Percentiles rank a stretch among this genome's conserved stretches.
These are phyloP conservation scores for Hymenoscyphus salicellus DNA, from an alignment of 2,329 filamentous ascomycete species.

Conservation along the genomic window DNA sequence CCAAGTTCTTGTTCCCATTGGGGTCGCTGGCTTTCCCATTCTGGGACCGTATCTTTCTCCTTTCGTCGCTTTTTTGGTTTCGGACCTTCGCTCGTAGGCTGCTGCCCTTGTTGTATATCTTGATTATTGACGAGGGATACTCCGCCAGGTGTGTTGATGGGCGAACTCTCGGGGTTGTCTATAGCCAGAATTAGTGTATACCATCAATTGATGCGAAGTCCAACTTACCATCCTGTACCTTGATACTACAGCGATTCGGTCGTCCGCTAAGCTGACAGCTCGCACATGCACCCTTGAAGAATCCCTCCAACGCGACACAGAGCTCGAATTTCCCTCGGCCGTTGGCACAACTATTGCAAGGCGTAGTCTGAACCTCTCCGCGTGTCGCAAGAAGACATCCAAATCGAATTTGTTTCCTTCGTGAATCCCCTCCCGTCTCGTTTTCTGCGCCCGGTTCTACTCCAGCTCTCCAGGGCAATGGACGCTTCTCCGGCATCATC, in stretches of 20 bases:
- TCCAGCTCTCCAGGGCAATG: conserved; percentile 33
- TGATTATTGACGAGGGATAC: conserved; percentile 13
- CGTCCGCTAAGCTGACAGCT: conserved; percentile 35
- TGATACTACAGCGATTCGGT: conserved; percentile 35
- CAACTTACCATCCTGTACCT: conserved; percentile 33
- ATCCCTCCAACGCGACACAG: conserved; percentile 35
- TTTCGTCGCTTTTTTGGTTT: conserved; percentile 27
- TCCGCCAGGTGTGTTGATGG: conserved; percentile 14
- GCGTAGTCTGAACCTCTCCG: conserved; percentile 28
- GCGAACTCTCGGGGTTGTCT: conserved; percentile 22
- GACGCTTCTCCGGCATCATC: conserved; percentile 32
- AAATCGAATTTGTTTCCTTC: conserved; percentile 36
- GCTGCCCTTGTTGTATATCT: conserved; percentile 7
- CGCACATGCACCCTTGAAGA: conserved; percentile 37
- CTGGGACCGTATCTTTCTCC: conserved; percentile 18
- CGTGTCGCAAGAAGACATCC: conserved; percentile 35
- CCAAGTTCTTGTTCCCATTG: conserved; percentile 32
- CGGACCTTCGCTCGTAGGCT: conserved; percentile 11
- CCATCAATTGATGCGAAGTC: conserved; percentile 2
- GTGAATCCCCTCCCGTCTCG: conserved; percentile 34
- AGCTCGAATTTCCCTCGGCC: conserved; percentile 34
- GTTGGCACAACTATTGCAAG: conserved; percentile 34
- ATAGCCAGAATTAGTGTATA: neutral
- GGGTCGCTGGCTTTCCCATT: conserved; percentile 31
- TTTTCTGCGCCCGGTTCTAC: conserved; percentile 33